These are phyloP conservation scores for Tulasnella sp. DNA, from an alignment of 768 basidiomycete genomes.

Conservation along the genomic window DNA sequence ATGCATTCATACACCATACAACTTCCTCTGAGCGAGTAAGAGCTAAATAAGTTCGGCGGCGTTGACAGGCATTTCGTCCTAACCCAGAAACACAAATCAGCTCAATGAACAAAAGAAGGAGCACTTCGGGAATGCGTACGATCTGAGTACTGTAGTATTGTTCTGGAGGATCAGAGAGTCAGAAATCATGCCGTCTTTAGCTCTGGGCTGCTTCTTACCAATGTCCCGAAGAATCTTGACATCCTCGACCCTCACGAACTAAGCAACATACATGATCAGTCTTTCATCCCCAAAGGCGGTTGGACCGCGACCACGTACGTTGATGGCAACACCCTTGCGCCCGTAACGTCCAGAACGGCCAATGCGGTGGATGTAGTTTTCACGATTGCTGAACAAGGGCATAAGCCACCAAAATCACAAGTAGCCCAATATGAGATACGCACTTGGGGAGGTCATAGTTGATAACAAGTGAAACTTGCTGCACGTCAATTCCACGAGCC, in stretches of 20 bases:
- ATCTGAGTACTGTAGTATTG: conserved; percentile 97
- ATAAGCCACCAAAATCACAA: not conserved
- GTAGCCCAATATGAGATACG: not conserved
- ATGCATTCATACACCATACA: conserved; percentile 5
- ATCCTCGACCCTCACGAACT: conserved; percentile 94
- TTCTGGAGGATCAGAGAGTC: conserved; percentile 47
- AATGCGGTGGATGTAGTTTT: conserved; percentile 99
- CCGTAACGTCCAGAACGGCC: conserved; percentile 99
- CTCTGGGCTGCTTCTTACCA: conserved; percentile 50
- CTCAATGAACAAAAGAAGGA: conserved; percentile 31
- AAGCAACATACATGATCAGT: not conserved
- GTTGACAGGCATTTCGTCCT: conserved; percentile 99
- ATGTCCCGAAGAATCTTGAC: conserved; percentile 96
- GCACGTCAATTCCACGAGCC: conserved; percentile 49
- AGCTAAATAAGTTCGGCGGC: conserved; percentile 90
- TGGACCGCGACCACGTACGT: conserved; percentile 54
- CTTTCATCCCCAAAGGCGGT: not conserved
- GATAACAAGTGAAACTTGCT: conserved; percentile 47
- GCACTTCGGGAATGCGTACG: conserved; percentile 43
- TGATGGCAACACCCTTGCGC: conserved; percentile 98
- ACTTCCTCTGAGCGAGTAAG: conserved; percentile 1
- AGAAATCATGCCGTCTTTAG: not conserved
- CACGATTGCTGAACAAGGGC: conserved; percentile 64
- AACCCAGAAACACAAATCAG: conserved; percentile 27
- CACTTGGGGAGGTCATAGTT: conserved; percentile 42